These are phyloP conservation scores for Tricholomella constricta DNA, from an alignment of 768 basidiomycete genomes.

Conservation along the genomic window DNA sequence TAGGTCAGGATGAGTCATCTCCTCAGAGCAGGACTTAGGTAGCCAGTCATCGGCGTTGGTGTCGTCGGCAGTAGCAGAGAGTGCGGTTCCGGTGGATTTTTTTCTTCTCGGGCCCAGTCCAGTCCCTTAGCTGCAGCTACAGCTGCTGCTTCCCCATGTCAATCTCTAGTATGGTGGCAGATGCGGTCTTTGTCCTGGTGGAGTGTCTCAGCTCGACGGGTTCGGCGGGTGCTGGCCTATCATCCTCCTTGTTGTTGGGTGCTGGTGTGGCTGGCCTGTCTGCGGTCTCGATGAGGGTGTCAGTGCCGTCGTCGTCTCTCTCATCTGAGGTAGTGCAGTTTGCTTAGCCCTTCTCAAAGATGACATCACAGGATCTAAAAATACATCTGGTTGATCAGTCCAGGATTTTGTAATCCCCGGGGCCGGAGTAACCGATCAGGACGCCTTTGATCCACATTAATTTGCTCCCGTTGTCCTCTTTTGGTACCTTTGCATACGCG, in stretches of 20 bases:
- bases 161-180: not conserved
- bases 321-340: no score
- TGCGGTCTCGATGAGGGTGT: not conserved
- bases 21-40: not conserved
- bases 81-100: not conserved
- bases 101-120: not conserved
- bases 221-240: no score
- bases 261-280: no score
- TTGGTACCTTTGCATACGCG: not conserved
- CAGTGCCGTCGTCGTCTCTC: not conserved
- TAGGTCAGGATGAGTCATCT: not conserved
- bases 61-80: not conserved
- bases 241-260: no score
- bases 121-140: not conserved
- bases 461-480: not conserved
- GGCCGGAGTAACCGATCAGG: no score
- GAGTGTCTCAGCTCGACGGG: not conserved
- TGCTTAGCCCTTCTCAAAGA: no score
- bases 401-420: no score
- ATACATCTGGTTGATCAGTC: not conserved
- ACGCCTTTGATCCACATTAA: not conserved
- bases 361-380: slow-evolving; percentile 1
- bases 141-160: not conserved
- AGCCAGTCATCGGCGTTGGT: not conserved
- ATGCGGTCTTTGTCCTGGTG: not conserved